phyloP scores from a whole-genome alignment of 306 rosid species.

The Crataegus laevigata region DNA sequence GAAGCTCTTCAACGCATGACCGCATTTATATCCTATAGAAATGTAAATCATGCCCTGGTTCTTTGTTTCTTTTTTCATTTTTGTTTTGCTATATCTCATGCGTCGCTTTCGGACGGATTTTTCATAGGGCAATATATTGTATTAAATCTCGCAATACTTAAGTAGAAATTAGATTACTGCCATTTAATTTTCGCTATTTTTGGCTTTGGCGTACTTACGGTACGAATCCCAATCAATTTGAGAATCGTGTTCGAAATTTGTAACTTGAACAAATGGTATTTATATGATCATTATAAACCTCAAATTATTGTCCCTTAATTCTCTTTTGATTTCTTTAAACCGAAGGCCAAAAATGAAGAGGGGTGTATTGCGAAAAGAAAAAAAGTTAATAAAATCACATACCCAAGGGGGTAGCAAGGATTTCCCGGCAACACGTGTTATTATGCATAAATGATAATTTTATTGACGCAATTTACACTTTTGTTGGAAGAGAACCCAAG shows the following conservation, averaged over 20 bases:
- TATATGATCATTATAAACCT: no score
- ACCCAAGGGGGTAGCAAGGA: no score
- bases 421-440: no score
- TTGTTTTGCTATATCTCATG: not conserved
- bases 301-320: no score
- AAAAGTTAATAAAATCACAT: no score
- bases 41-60: not conserved
- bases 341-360: no score
- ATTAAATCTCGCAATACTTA: not conserved
- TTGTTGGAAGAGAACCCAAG: no score
- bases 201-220: not conserved
- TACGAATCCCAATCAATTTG: not conserved
- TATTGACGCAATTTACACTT: no score
- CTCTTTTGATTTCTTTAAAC: no score
- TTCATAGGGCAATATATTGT: not conserved
- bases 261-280: not conserved
- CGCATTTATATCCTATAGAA: not conserved
- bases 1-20: constrained; percentile 79
- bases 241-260: not conserved
- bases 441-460: no score
- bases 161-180: not conserved
- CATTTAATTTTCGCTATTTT: not conserved
- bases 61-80: not conserved
- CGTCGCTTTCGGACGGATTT: not conserved
- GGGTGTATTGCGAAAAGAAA: no score